phyloP scores from a whole-genome alignment of 1,284 basidiomycete genomes.

The Sporisorium exsertum region DNA sequence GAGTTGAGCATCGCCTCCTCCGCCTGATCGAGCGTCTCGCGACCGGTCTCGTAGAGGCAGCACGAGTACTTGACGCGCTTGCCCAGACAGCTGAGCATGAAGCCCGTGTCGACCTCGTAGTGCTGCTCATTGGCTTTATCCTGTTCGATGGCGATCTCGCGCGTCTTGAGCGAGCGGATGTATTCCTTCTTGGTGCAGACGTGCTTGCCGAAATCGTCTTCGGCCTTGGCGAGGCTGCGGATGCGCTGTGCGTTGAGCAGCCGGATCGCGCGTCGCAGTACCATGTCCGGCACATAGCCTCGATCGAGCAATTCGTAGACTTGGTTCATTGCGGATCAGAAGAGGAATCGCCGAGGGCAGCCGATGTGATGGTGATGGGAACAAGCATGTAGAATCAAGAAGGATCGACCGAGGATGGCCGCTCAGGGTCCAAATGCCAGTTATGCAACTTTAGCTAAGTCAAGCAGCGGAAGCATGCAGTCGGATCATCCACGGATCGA shows the following conservation, averaged over 20 bases:
- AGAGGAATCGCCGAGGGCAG: no score
- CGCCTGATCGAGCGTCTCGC: constrained; percentile 77
- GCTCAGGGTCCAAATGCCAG: constrained; percentile 14
- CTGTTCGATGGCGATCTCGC: constrained; percentile 77
- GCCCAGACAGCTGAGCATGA: constrained; percentile 61
- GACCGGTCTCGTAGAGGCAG: constrained; percentile 79
- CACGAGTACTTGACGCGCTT: constrained; percentile 70
- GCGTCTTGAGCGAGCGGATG: constrained; percentile 69
- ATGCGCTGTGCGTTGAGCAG: constrained; percentile 76
- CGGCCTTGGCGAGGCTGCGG: constrained; percentile 74
- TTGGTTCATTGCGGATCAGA: constrained; percentile 24
- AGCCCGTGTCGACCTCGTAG: constrained; percentile 75
- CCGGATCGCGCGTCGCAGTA: constrained; percentile 76
- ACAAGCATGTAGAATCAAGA: background rate
- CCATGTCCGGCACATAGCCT: constrained; percentile 44
- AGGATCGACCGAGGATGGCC: background rate
- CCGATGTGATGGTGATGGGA: constrained; percentile 4
- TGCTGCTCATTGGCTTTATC: constrained; percentile 83
- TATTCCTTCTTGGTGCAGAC: constrained; percentile 77
- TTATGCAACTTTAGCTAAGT: constrained; percentile 12
- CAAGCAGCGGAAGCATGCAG: background rate
- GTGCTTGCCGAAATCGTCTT: constrained; percentile 76
- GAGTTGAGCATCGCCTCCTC: constrained; percentile 77
- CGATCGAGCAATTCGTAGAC: constrained; percentile 48
- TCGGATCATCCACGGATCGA: constrained; percentile 33